Evolutionary conservation across 352 stramenopile species (phyloP), one percentile per base, ranked within the genome.

Genomic region (Globisporangium cylindrosporum): DNA sequence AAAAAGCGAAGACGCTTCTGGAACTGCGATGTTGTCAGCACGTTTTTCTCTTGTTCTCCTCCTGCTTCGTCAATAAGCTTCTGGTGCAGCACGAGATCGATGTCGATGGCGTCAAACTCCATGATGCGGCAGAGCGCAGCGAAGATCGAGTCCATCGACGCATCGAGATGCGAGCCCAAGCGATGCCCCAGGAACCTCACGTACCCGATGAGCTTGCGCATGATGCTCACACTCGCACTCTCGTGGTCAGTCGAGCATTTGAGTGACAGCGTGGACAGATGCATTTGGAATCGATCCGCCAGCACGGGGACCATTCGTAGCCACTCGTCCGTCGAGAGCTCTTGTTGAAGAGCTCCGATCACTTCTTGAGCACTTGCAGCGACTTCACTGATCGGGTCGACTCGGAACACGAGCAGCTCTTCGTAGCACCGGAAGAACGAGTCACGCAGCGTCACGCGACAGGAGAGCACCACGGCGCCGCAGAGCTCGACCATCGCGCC

Each of bases 401-500:
- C 76, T 32, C 74, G 73, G 38, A 93, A 69, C 24, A 92, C 81
- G 56, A 96, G 73, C 34, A 95, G 77, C 60, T 93, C 84, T 64
- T 96, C 89, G 32, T 86, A 93, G 53, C 80, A 91, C 14, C 76
- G 79, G 66, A 96, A 87, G 38, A 94, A 94, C 6, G 77, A 89
- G 3, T 74, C 60, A 3, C 67, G 64, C 14, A 96, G 81, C 0
- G 73, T 76, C 53, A 22, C 55, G 9, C 80, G 84, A 29, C 86
- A 92, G 18, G 77, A 59, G 1, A 86, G 48, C 64, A 93, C 75
- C 15, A 95, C 74, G 12, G 71, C 75, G 48, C 65, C 66, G 59
- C 86, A 96, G 22, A 96, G 75, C 10, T 76, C 66, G n/a, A 83
- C 80, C 24, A 94, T 61, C 18, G 84, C 82, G 54, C 58, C 68